phyloP scores from a whole-genome alignment of 164 flowering plant species.

The Amborella trichopoda region DNA sequence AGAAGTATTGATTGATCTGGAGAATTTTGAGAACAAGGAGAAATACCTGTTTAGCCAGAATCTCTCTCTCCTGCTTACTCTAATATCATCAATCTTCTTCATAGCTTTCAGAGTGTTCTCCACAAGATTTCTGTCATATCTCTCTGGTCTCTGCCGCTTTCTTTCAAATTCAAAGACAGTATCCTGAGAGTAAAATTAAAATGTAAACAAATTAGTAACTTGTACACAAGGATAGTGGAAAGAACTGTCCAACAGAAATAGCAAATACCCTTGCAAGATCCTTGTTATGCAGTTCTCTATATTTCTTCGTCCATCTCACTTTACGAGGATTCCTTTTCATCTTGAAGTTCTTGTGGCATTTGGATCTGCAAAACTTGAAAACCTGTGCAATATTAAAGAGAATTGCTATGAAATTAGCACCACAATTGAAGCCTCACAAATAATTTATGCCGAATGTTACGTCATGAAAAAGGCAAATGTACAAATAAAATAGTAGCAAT shows the following conservation, averaged over 20 bases:
- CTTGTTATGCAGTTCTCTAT: slow-evolving; percentile 73
- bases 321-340: slow-evolving; percentile 97
- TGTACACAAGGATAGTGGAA: not conserved
- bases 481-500: no score
- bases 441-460: no score
- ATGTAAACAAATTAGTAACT: not conserved
- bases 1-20: not conserved
- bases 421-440: no score
- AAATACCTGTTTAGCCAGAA: slow-evolving; percentile 11
- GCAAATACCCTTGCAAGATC: slow-evolving; percentile 84
- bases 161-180: slow-evolving; percentile 23
- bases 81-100: slow-evolving; percentile 15
- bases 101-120: slow-evolving; percentile 21
- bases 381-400: no score
- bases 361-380: slow-evolving; percentile 81
- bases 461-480: no score
- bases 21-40: not conserved
- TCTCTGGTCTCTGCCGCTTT: slow-evolving; percentile 21
- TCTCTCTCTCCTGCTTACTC: slow-evolving; percentile 9
- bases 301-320: slow-evolving; percentile 93
- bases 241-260: not conserved
- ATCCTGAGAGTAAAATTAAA: slow-evolving; percentile 8
- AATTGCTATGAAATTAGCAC: no score
- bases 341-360: slow-evolving; percentile 93
- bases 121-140: slow-evolving; percentile 14